These are phyloP conservation scores for Phytophthora fragariae DNA, from an alignment of 352 stramenopile species.

Conservation along the genomic window DNA sequence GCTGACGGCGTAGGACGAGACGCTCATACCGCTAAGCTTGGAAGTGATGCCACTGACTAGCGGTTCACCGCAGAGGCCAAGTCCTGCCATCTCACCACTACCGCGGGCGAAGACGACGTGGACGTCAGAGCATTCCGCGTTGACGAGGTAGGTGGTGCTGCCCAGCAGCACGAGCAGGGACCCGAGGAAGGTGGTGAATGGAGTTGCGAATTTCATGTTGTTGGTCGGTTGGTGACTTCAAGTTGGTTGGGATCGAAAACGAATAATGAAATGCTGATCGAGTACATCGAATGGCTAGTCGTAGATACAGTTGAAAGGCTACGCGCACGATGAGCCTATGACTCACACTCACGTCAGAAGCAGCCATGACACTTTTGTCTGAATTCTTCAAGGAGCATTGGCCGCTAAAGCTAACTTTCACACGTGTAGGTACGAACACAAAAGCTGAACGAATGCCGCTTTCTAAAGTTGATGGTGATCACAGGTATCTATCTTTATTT, in stretches of 20 bases:
- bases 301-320: neutral
- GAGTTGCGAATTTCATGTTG: conserved; percentile 12
- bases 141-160: neutral
- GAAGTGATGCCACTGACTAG: conserved; percentile 39
- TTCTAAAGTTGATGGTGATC: neutral
- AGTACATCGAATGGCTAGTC: neutral
- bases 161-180: neutral
- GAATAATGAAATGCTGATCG: neutral
- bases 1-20: conserved; percentile 44
- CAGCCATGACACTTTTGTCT: neutral
- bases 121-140: conserved; percentile 35
- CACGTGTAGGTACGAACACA: neutral
- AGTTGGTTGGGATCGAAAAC: neutral
- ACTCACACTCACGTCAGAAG: neutral
- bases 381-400: too few species aligned
- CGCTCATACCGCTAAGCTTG: conserved; percentile 39
- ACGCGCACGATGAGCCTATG: neutral
- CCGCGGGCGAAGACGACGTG: conserved; percentile 41
- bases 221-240: neutral
- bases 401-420: neutral
- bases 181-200: neutral
- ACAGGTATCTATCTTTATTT: too few species aligned
- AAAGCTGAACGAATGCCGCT: neutral
- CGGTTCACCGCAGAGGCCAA: conserved; percentile 41
- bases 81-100: conserved; percentile 36